phyloP scores from a whole-genome alignment of 495 filamentous ascomycete genomes.

The Podospora pseudopauciseta region DNA sequence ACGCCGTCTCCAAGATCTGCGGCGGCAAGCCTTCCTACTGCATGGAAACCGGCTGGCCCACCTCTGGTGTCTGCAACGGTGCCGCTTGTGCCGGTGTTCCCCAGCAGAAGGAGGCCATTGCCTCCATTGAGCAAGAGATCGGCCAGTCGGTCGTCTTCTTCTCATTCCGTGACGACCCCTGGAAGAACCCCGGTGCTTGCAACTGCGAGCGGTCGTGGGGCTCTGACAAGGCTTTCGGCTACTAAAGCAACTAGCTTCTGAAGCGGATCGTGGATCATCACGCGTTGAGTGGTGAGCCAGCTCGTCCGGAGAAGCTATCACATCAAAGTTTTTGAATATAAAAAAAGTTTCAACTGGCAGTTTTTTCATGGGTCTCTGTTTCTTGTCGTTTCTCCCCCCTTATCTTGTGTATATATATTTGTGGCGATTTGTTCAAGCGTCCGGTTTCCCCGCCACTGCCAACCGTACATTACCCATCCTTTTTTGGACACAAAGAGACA shows the following conservation, averaged over 20 bases:
- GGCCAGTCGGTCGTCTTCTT: conserved; percentile 68
- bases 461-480: neutral
- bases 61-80: conserved; percentile 63
- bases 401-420: neutral
- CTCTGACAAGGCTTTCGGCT: conserved; percentile 50
- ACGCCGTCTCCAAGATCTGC: conserved; percentile 63
- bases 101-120: conserved; percentile 71
- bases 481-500: neutral
- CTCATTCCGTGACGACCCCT: conserved; percentile 72
- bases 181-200: conserved; percentile 71
- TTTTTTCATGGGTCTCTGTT: conserved; percentile 2
- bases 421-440: neutral
- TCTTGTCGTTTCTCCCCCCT: neutral
- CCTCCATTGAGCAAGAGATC: conserved; percentile 52
- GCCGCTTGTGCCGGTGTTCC: conserved; percentile 59
- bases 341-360: conserved; percentile 5
- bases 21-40: conserved; percentile 64
- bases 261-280: conserved; percentile 1
- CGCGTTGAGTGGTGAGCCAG: neutral
- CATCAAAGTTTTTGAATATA: conserved; percentile 10
- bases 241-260: conserved; percentile 28
- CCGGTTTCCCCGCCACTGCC: neutral
- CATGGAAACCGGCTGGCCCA: conserved; percentile 92
- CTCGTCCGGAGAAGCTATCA: neutral
- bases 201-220: conserved; percentile 81